These are phyloP conservation scores for Pichia scutulata DNA, from an alignment of 805 yeast genomes.

Conservation along the genomic window DNA sequence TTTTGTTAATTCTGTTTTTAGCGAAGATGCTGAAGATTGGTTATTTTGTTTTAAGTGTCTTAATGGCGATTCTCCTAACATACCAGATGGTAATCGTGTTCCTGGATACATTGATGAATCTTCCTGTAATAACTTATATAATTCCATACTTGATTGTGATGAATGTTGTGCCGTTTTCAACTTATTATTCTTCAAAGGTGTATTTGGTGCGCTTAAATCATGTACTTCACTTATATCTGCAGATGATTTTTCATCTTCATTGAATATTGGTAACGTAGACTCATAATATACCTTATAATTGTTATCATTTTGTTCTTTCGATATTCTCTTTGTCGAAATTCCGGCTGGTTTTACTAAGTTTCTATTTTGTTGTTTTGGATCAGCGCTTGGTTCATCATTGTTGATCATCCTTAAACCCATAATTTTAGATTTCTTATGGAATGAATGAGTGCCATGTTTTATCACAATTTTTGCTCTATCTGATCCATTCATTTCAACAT, in stretches of 20 bases:
- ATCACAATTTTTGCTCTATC: neutral
- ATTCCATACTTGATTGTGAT: slow-evolving; percentile 4
- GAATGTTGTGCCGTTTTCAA: neutral
- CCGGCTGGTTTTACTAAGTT: neutral
- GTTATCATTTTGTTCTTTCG: slow-evolving; percentile 8
- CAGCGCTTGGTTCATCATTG: neutral
- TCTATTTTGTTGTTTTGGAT: neutral
- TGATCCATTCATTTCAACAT: neutral
- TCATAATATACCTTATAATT: slow-evolving; percentile 22
- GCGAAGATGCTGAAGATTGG: neutral
- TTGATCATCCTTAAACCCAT: slow-evolving; percentile 21
- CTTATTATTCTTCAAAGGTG: neutral
- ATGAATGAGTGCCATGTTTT: slow-evolving; percentile 7
- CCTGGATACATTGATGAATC: slow-evolving; percentile 29
- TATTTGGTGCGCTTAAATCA: neutral
- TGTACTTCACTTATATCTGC: neutral
- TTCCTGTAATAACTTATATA: slow-evolving; percentile 18
- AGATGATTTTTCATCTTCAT: slow-evolving; percentile 8
- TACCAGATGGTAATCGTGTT: slow-evolving; percentile 16
- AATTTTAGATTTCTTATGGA: slow-evolving; percentile 20
- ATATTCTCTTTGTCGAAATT: slow-evolving; percentile 1
- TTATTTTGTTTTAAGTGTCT: neutral
- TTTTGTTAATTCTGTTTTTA: neutral
- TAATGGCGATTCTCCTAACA: slow-evolving; percentile 22
- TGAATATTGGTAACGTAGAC: slow-evolving; percentile 28